These are phyloP conservation scores for Quercus variabilis DNA, from an alignment of 306 rosid genomes.

Conservation along the genomic window DNA sequence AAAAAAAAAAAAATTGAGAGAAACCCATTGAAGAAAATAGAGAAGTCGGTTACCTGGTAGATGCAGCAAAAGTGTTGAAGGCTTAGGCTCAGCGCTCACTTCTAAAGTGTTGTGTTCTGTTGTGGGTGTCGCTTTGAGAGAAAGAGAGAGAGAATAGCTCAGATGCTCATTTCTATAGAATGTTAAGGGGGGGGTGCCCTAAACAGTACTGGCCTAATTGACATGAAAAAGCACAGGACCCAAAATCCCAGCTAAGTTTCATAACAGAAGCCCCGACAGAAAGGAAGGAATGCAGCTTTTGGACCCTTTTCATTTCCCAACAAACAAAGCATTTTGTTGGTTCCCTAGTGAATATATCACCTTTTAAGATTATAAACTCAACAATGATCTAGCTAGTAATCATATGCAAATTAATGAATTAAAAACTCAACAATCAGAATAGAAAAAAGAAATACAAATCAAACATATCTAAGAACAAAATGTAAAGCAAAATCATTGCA, in stretches of 20 bases:
- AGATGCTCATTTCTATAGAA: constrained; percentile 36
- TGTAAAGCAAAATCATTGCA: neutral
- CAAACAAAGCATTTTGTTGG: constrained; percentile 57
- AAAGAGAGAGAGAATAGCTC: too few relatives aligned
- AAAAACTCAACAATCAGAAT: constrained; percentile 35
- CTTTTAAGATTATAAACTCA: neutral
- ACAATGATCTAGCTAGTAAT: constrained; percentile 24
- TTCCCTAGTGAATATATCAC: constrained; percentile 27
- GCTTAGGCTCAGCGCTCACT: too few relatives aligned
- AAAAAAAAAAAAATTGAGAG: too few relatives aligned
- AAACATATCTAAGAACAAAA: constrained; percentile 27
- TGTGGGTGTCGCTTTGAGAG: too few relatives aligned
- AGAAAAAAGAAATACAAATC: constrained; percentile 10
- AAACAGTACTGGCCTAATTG: constrained; percentile 31
- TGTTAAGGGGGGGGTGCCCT: constrained; percentile 16
- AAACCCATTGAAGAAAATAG: too few relatives aligned
- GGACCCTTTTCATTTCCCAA: constrained; percentile 88
- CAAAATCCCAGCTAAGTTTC: constrained; percentile 65
- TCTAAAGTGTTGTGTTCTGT: too few relatives aligned
- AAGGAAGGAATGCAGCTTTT: constrained; percentile 93
- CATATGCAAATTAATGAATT: constrained; percentile 32
- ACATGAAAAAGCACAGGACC: constrained; percentile 70
- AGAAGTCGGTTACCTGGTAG: too few relatives aligned
- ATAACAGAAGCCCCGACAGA: constrained; percentile 84
- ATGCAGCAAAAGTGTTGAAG: too few relatives aligned